phyloP scores from a whole-genome alignment of 1,284 basidiomycete genomes.

The Ceraceosorus guamensis region DNA sequence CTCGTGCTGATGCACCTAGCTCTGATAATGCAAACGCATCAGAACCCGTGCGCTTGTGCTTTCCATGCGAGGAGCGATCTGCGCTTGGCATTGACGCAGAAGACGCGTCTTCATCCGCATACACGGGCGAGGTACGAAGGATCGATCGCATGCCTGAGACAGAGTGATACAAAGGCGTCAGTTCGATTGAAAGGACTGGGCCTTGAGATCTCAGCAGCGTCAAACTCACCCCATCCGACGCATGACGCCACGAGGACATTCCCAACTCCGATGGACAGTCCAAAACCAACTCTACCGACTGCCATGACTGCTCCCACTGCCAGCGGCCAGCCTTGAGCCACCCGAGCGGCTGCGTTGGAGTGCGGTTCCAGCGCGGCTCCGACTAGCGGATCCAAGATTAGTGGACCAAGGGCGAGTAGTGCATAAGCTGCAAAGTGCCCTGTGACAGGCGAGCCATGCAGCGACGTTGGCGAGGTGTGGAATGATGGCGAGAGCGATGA shows the following conservation, averaged over 20 bases:
- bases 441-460: slow-evolving; percentile 1
- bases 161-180: neutral
- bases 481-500: slow-evolving; percentile 15
- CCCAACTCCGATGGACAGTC: slow-evolving; percentile 16
- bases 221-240: slow-evolving; percentile 24
- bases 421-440: slow-evolving; percentile 37
- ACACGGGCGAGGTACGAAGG: slow-evolving; percentile 32
- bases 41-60: slow-evolving; percentile 8
- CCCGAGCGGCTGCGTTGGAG: slow-evolving; percentile 27
- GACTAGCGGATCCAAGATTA: slow-evolving; percentile 41
- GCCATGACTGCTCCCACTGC: slow-evolving; percentile 27
- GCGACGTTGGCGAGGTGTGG: neutral
- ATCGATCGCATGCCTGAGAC: slow-evolving; percentile 23
- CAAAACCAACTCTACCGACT: slow-evolving; percentile 40
- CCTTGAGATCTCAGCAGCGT: neutral
- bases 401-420: slow-evolving; percentile 28
- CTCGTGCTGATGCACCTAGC: slow-evolving; percentile 13
- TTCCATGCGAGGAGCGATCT: neutral
- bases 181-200: neutral
- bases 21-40: slow-evolving; percentile 23
- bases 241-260: slow-evolving; percentile 20
- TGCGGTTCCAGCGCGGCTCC: slow-evolving; percentile 39
- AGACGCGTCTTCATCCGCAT: slow-evolving; percentile 5
- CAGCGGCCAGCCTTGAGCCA: slow-evolving; percentile 41
- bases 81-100: neutral